phyloP scores from a whole-genome alignment of 441 rosid genomes.

The Theobroma grandiflorum region DNA sequence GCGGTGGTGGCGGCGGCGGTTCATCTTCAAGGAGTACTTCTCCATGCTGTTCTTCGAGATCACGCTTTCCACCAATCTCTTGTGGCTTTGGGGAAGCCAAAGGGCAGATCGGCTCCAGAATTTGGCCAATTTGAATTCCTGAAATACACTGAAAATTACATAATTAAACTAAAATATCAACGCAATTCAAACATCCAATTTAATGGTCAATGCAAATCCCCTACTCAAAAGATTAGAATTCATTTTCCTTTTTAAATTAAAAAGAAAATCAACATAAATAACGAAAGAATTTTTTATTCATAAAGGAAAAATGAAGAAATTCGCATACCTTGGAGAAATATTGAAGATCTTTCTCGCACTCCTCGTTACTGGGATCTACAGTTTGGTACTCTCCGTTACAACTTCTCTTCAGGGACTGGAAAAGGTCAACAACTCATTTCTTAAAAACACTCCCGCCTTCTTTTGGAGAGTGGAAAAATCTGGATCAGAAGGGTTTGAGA shows the following conservation, averaged over 20 bases:
- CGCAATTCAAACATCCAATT: too few relatives aligned
- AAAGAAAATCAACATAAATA: too few relatives aligned
- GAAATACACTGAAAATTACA: conserved; percentile 45
- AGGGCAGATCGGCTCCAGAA: conserved; percentile 58
- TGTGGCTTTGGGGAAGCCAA: conserved; percentile 38
- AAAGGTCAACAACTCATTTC: not conserved
- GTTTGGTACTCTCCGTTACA: conserved; percentile 45
- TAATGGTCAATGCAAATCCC: too few relatives aligned
- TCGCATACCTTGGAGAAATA: conserved; percentile 39
- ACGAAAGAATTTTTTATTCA: not conserved
- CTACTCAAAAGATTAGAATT: too few relatives aligned
- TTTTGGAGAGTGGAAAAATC: not conserved
- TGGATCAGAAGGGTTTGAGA: not conserved
- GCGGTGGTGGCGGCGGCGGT: conserved; percentile 1
- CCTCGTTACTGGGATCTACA: conserved; percentile 45
- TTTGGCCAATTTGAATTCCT: conserved; percentile 36
- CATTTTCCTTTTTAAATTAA: too few relatives aligned
- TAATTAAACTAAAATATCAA: not conserved
- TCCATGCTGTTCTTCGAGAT: conserved; percentile 35
- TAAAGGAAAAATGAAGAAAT: not conserved
- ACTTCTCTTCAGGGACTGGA: conserved; percentile 60
- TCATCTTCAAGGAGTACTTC: conserved; percentile 33
- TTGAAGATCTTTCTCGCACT: conserved; percentile 45
- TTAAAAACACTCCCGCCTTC: not conserved
- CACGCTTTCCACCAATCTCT: conserved; percentile 39